phyloP scores from a whole-genome alignment of 2,329 filamentous ascomycete species.

The Pseudogymnoascus sp. region DNA sequence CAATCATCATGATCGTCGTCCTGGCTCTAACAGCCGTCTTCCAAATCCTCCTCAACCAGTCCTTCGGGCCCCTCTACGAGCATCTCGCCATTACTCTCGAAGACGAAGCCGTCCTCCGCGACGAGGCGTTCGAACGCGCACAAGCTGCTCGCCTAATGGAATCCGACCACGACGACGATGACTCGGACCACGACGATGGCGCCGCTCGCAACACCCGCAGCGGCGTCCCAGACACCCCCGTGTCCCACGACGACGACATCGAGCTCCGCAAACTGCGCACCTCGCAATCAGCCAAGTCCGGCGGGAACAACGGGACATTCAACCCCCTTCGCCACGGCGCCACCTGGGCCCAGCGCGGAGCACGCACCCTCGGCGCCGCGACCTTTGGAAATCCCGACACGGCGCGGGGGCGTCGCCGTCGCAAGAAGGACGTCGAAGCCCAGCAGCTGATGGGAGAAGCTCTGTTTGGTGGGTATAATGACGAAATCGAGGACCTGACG shows the following conservation, averaged over 20 bases:
- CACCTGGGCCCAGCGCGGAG: constrained; percentile 16
- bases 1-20: constrained; percentile 73
- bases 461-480: constrained; percentile 63
- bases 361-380: background rate
- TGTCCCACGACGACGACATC: background rate
- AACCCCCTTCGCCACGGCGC: constrained; percentile 6
- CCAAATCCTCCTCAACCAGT: constrained; percentile 70
- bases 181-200: background rate
- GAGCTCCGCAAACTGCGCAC: constrained; percentile 1
- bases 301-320: constrained; percentile 23
- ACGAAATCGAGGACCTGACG: constrained; percentile 87
- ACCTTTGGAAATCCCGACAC: background rate
- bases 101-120: constrained; percentile 85
- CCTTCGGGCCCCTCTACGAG: constrained; percentile 76
- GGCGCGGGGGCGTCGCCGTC: background rate
- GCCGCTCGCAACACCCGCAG: background rate
- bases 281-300: constrained; percentile 10
- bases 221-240: background rate
- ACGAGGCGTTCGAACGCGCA: constrained; percentile 76
- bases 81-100: constrained; percentile 93
- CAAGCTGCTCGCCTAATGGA: constrained; percentile 64
- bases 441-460: constrained; percentile 65
- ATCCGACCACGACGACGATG: constrained; percentile 40
- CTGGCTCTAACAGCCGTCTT: constrained; percentile 64
- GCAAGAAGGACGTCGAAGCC: constrained; percentile 55